Evolutionary conservation across 768 basidiomycete genomes (phyloP).

Genomic region (Rhizopogon sp.): DNA sequence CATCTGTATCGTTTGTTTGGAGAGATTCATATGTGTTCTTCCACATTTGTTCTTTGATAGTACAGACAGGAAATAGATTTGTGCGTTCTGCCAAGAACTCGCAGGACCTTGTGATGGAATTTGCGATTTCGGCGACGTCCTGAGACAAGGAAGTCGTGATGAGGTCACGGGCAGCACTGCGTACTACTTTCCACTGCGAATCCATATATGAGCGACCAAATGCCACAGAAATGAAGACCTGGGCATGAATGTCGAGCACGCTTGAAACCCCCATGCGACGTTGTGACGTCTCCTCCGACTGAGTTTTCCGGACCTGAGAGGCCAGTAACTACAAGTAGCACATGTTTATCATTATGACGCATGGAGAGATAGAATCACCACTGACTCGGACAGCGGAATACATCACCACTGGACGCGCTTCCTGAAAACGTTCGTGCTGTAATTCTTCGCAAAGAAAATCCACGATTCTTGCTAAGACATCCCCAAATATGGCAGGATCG

Average conservation of each 20-base stretch:
- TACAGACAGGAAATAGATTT: conserved; percentile 28
- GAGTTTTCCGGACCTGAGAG: conserved; percentile 28
- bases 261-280: conserved; percentile 27
- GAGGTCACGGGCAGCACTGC: conserved; percentile 39
- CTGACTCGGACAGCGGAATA: conserved; percentile 59
- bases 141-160: conserved; percentile 26
- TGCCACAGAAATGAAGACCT: conserved; percentile 41
- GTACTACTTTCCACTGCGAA: conserved; percentile 37
- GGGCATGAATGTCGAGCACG: conserved; percentile 48
- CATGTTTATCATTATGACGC: conserved; percentile 5
- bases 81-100: conserved; percentile 25
- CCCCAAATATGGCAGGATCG: conserved; percentile 44
- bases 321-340: conserved; percentile 25
- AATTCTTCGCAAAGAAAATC: conserved; percentile 77
- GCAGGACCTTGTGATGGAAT: conserved; percentile 28
- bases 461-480: conserved; percentile 66
- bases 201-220: conserved; percentile 35
- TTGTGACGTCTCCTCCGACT: conserved; percentile 18
- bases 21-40: conserved; percentile 55
- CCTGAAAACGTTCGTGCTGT: conserved; percentile 70
- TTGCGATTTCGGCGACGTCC: conserved; percentile 30
- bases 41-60: conserved; percentile 65
- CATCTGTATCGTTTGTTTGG: conserved; percentile 52
- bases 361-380: conserved; percentile 5
- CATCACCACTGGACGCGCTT: conserved; percentile 57